Evolutionary conservation across 2,329 filamentous ascomycete species (phyloP).

Genomic region (Alternaria sp.): DNA sequence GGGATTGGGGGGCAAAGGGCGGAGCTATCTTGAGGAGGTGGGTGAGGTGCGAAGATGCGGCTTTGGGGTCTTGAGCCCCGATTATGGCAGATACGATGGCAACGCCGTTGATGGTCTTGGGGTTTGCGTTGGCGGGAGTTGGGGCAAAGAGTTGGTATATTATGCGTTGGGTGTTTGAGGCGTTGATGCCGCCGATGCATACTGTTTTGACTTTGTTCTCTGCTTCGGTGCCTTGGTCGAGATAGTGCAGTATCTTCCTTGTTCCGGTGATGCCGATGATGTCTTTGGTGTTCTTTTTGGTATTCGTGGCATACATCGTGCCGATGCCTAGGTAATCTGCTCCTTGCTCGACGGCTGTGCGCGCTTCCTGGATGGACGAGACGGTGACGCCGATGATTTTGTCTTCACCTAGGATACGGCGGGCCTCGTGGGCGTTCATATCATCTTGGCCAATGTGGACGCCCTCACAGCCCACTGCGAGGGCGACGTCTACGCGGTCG

Average conservation of each 20-base stretch:
- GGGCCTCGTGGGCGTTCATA: conserved; percentile 72
- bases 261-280: conserved; percentile 78
- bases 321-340: conserved; percentile 92
- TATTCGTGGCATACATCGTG: conserved; percentile 81
- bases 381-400: conserved; percentile 90
- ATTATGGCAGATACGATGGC: conserved; percentile 92
- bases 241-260: conserved; percentile 67
- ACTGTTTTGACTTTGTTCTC: conserved; percentile 61
- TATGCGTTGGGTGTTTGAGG: conserved; percentile 74
- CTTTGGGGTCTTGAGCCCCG: conserved; percentile 69
- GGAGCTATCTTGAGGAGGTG: conserved; percentile 57
- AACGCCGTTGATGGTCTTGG: conserved; percentile 75
- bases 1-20: conserved; percentile 30
- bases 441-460: conserved; percentile 97
- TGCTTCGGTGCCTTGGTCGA: conserved; percentile 53
- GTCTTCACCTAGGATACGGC: conserved; percentile 72
- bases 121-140: conserved; percentile 24
- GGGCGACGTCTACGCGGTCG: conserved; percentile 87
- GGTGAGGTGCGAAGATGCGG: conserved; percentile 66
- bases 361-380: conserved; percentile 75
- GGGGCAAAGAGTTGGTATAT: conserved; percentile 69
- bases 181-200: conserved; percentile 88
- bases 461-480: conserved; percentile 85
- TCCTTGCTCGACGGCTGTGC: conserved; percentile 73
- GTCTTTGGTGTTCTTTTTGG: conserved; percentile 84